Conservation (phyloP, 345 rosid species). For the Chamaenerion angustifolium region DNA sequence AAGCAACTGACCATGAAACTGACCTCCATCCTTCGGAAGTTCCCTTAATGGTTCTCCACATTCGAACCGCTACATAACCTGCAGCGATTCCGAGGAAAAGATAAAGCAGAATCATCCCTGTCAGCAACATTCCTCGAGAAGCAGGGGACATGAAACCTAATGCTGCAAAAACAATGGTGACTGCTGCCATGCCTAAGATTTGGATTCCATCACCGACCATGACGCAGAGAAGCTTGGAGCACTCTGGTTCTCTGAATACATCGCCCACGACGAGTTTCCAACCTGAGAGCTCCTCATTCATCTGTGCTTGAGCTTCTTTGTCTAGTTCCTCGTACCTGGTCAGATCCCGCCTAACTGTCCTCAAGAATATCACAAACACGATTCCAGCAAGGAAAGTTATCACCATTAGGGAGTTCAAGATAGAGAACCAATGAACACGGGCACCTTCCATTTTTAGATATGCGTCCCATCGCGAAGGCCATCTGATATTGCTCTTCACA, state of each 20-base stretch:
- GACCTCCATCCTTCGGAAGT: slow-evolving; percentile 6
- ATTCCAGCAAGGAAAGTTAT: background rate
- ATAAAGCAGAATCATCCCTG: background rate
- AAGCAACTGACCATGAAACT: slow-evolving; percentile 3
- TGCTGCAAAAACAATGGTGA: slow-evolving; percentile 4
- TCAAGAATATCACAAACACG: background rate
- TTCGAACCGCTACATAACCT: background rate
- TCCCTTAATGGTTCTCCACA: slow-evolving; percentile 10
- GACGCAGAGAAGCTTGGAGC: slow-evolving; percentile 4
- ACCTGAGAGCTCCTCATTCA: slow-evolving; percentile 57
- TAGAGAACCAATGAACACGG: slow-evolving; percentile 1
- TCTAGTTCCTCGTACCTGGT: slow-evolving; percentile 37
- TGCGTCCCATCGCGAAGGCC: slow-evolving; percentile 10
- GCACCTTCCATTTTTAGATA: slow-evolving; percentile 4
- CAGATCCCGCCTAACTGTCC: slow-evolving; percentile 3
- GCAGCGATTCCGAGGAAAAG: slow-evolving; percentile 1
- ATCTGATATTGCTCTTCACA: slow-evolving; percentile 8
- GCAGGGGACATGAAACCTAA: slow-evolving; percentile 1
- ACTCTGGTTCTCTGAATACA: slow-evolving; percentile 5
- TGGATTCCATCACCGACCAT: slow-evolving; percentile 10
- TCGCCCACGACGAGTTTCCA: slow-evolving; percentile 10
- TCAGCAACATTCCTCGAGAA: slow-evolving; percentile 6
- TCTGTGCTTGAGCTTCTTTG: slow-evolving; percentile 64
- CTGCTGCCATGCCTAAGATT: slow-evolving; percentile 1
- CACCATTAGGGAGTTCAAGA: slow-evolving; percentile 1